Evolutionary conservation across 768 basidiomycete species (phyloP), one percentile per base, ranked within the genome.

Genomic region (Amanita thiersii): DNA sequence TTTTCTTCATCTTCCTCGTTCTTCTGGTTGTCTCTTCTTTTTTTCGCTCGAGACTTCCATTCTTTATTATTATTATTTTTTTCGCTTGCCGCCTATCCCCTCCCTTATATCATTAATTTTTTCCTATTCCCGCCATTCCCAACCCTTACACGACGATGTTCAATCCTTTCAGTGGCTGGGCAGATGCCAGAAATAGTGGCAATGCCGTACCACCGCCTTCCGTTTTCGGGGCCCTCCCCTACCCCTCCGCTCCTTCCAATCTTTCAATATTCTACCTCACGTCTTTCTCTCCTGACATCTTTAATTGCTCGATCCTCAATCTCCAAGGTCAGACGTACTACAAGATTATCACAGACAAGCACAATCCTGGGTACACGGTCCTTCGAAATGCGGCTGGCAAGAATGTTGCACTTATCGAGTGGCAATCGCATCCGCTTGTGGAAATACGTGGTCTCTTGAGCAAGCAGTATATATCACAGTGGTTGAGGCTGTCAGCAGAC

Each of bases 141-240:
- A 23, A 30, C 37, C n/a, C 20, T 56, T 59, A 56, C 55, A 53
- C 42, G 51, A 55, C 52, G 56, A 59, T 43, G 42, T 43, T 43
- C 45, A 62, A 70, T 46, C 70, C 70, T 4, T 72, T 63, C 50
- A 57, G 53, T 40, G 56, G 57, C 51, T 69, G 65, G 64, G 48
- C 55, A 19, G 55, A 60, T 25, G 45, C 48, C 30, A 56, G 53
- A 18, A 53, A 59, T 35, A 52, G 54, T 5, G 49, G 52, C 14
- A 45, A 47, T 29, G 41, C 44, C 15, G 24, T 25, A 18, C 52
- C 61, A 7, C 52, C 64, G 3, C 73, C 78, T 35, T 81, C 80
- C 35, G 58, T 81, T 44, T 77, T 73, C 50, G 80, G 80, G 4
- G 79, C 78, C 0, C 72, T 82, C 14, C 80, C 80, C 20, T 78